These are phyloP conservation scores for Colletotrichum tabaci DNA, from an alignment of 2,329 filamentous ascomycete genomes.

Conservation along the genomic window DNA sequence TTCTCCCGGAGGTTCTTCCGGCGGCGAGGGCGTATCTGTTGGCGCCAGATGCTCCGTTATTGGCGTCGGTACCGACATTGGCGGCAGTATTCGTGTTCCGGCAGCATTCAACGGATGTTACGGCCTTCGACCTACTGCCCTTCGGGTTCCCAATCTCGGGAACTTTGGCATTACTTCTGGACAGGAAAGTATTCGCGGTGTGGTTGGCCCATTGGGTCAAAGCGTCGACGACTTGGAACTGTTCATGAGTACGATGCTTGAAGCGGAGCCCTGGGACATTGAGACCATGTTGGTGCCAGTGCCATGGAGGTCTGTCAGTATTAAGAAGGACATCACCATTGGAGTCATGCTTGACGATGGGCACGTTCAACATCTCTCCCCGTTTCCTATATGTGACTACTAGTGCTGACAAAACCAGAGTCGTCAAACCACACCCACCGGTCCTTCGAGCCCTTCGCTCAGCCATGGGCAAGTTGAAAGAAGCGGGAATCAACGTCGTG, in stretches of 20 bases:
- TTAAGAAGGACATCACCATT: slow-evolving; percentile 63
- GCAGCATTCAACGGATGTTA: slow-evolving; percentile 72
- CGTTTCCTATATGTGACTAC: accelerated
- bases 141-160: slow-evolving; percentile 70
- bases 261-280: slow-evolving; percentile 67
- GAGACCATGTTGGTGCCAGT: slow-evolving; percentile 72
- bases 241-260: slow-evolving; percentile 68
- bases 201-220: slow-evolving; percentile 74
- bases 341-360: slow-evolving; percentile 77
- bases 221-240: slow-evolving; percentile 68
- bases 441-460: slow-evolving; percentile 70
- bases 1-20: slow-evolving; percentile 76
- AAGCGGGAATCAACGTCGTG: slow-evolving; percentile 65
- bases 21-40: slow-evolving; percentile 77
- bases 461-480: slow-evolving; percentile 56
- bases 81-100: slow-evolving; percentile 67
- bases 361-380: slow-evolving; percentile 59
- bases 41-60: slow-evolving; percentile 70
- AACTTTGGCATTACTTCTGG: slow-evolving; percentile 72
- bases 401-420: background rate
- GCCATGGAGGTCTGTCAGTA: slow-evolving; percentile 62
- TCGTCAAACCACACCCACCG: slow-evolving; percentile 71
- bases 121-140: slow-evolving; percentile 69
- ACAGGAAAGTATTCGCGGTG: slow-evolving; percentile 74
- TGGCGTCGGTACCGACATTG: slow-evolving; percentile 76